These are phyloP conservation scores for Acer campestre DNA, from an alignment of 345 rosid genomes.

Conservation along the genomic window DNA sequence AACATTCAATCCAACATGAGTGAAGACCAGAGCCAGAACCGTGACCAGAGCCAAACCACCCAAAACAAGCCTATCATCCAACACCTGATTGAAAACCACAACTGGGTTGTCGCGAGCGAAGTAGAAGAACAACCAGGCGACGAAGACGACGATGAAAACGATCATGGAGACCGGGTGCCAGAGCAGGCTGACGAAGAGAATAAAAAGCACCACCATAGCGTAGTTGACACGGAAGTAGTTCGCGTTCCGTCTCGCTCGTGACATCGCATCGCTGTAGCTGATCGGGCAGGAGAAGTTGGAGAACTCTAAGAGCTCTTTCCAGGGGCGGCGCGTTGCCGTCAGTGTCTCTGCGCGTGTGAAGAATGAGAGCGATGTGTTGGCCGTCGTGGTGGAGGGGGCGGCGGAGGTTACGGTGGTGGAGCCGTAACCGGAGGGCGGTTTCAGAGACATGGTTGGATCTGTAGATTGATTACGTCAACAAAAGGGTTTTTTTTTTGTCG, in stretches of 20 bases:
- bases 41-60: conserved; percentile 57
- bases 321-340: conserved; percentile 72
- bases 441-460: conserved; percentile 23
- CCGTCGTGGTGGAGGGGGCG: conserved; percentile 12
- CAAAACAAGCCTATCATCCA: conserved; percentile 66
- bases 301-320: conserved; percentile 59
- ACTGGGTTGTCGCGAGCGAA: conserved; percentile 69
- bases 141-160: conserved; percentile 58
- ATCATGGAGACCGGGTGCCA: conserved; percentile 84
- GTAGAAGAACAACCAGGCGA: conserved; percentile 77
- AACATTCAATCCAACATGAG: conserved; percentile 77
- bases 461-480: not conserved
- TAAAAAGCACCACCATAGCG: conserved; percentile 49
- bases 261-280: conserved; percentile 54
- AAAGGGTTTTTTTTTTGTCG: not conserved
- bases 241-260: conserved; percentile 54
- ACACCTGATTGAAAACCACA: conserved; percentile 39
- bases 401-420: conserved; percentile 28
- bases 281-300: conserved; percentile 60
- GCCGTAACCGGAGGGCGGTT: conserved; percentile 43
- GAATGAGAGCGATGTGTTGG: conserved; percentile 35
- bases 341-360: conserved; percentile 55
- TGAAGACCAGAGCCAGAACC: conserved; percentile 64
- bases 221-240: conserved; percentile 78
- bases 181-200: conserved; percentile 70